Evolutionary conservation across 2,329 filamentous ascomycete genomes (phyloP).

Genomic region (Ploettnerulaceae sp.): DNA sequence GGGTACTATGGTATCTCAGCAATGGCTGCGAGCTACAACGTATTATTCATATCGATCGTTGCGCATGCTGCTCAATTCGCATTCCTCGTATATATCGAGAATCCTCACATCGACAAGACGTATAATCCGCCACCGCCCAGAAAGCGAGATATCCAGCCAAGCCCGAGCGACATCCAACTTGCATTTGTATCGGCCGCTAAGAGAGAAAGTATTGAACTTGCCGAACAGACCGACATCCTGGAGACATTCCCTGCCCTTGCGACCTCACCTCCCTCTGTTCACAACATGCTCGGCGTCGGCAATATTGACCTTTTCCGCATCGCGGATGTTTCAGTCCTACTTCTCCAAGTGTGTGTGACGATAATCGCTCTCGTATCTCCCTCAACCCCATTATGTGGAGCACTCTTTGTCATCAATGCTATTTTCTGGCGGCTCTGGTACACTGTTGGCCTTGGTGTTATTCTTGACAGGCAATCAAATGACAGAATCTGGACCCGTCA

Average conservation of each 20-base stretch:
- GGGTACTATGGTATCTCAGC: slow-evolving; percentile 98
- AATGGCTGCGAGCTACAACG: slow-evolving; percentile 96
- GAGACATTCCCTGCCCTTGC: slow-evolving; percentile 33
- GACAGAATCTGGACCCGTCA: slow-evolving; percentile 95
- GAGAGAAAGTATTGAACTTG: slow-evolving; percentile 32
- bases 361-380: slow-evolving; percentile 72
- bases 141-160: slow-evolving; percentile 39
- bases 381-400: slow-evolving; percentile 67
- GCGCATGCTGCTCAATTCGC: slow-evolving; percentile 92
- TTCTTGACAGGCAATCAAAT: slow-evolving; percentile 80
- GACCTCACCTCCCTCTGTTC: slow-evolving; percentile 61
- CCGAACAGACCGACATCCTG: slow-evolving; percentile 9
- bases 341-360: slow-evolving; percentile 72
- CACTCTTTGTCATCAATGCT: slow-evolving; percentile 76
- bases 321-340: slow-evolving; percentile 74
- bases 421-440: slow-evolving; percentile 87
- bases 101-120: slow-evolving; percentile 95
- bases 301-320: slow-evolving; percentile 88
- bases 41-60: slow-evolving; percentile 92
- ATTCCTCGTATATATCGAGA: slow-evolving; percentile 88
- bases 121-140: slow-evolving; percentile 85
- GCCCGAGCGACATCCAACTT: slow-evolving; percentile 32
- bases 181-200: slow-evolving; percentile 34
- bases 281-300: slow-evolving; percentile 74
- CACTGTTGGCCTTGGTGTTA: slow-evolving; percentile 76